Conservation (phyloP, 192 early-diverging fungal genomes). For the Podila minutissima region DNA sequence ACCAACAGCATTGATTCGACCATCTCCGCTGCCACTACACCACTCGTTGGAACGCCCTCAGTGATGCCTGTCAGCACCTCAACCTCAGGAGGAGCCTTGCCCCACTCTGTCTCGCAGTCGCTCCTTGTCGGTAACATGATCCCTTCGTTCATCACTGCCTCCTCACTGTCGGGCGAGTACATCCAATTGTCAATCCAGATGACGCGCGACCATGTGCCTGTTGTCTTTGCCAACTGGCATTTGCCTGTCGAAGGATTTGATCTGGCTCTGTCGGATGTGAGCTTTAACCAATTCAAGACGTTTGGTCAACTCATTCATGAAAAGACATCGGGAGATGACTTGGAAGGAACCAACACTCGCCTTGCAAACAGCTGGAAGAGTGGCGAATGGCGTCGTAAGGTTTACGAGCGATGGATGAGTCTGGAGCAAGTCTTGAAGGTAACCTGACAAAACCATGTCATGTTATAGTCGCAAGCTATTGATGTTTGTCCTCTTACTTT, state of each 20-base stretch:
- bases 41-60: constrained; percentile 25
- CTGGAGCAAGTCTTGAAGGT: constrained; percentile 84
- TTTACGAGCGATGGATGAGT: constrained; percentile 58
- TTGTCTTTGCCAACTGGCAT: constrained; percentile 85
- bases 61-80: constrained; percentile 49
- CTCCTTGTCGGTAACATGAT: constrained; percentile 49
- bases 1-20: constrained; percentile 75
- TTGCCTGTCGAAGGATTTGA: constrained; percentile 66
- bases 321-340: constrained; percentile 24
- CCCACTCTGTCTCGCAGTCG: constrained; percentile 32
- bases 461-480: no score
- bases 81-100: constrained; percentile 35
- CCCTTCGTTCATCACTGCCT: constrained; percentile 83
- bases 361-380: constrained; percentile 21
- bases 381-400: constrained; percentile 40
- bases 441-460: not conserved
- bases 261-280: constrained; percentile 63
- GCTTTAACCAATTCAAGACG: constrained; percentile 59
- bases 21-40: constrained; percentile 37
- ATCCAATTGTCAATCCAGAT: constrained; percentile 90
- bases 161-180: constrained; percentile 93
- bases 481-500: not conserved
- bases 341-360: constrained; percentile 16
- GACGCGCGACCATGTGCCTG: constrained; percentile 87
- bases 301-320: constrained; percentile 46